These are phyloP conservation scores for Fusarium neocosmosporiellum DNA, from an alignment of 2,329 filamentous ascomycete genomes.

Conservation along the genomic window DNA sequence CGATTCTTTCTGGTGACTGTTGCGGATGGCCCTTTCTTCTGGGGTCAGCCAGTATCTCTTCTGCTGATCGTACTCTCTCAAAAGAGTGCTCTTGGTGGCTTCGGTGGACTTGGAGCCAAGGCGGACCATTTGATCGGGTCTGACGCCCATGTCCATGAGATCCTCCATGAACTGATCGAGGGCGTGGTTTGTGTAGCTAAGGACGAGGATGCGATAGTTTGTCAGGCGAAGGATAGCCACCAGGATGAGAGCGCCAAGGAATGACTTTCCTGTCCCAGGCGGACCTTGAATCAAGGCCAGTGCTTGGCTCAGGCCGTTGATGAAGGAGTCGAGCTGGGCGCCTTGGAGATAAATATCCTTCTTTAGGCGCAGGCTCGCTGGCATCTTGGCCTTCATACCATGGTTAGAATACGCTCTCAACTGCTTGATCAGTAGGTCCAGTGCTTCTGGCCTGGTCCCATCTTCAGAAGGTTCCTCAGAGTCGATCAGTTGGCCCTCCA, in stretches of 20 bases:
- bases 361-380: slow-evolving; percentile 28
- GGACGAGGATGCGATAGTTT: slow-evolving; percentile 66
- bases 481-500: slow-evolving; percentile 64
- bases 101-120: slow-evolving; percentile 69
- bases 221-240: slow-evolving; percentile 65
- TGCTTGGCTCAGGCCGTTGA: slow-evolving; percentile 61
- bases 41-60: slow-evolving; percentile 47
- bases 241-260: slow-evolving; percentile 73
- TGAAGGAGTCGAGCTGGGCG: slow-evolving; percentile 67
- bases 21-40: slow-evolving; percentile 49
- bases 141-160: slow-evolving; percentile 68
- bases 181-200: slow-evolving; percentile 77
- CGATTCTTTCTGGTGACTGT: slow-evolving; percentile 47
- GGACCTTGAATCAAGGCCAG: slow-evolving; percentile 78
- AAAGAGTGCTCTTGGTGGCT: slow-evolving; percentile 59
- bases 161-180: slow-evolving; percentile 75
- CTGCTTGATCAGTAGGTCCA: neutral
- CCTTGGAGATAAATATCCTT: slow-evolving; percentile 40
- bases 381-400: slow-evolving; percentile 13
- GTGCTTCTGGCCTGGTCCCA: slow-evolving; percentile 5
- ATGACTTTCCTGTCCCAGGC: slow-evolving; percentile 82
- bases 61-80: slow-evolving; percentile 54
- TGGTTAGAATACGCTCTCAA: neutral
- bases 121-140: slow-evolving; percentile 62
- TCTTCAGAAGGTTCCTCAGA: slow-evolving; percentile 15